These are phyloP conservation scores for Tricholoma sp. DNA, from an alignment of 768 basidiomycete species.

Conservation along the genomic window DNA sequence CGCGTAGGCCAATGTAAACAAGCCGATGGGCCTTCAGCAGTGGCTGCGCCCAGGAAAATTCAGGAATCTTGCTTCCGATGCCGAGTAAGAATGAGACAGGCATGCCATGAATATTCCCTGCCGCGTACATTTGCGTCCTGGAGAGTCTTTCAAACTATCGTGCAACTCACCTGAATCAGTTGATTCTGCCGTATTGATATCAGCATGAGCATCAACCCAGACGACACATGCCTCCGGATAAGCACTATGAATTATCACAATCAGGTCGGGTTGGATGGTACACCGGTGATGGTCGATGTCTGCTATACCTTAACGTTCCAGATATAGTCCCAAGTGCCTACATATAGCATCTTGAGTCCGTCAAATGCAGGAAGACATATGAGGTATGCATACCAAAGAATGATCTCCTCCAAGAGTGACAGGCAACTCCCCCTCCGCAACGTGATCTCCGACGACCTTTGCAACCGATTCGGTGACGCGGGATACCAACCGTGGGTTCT, in stretches of 20 bases:
- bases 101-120: conserved; percentile 97
- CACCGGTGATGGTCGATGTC: conserved; percentile 12
- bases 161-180: conserved; percentile 60
- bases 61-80: conserved; percentile 39
- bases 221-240: conserved; percentile 83
- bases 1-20: conserved; percentile 97
- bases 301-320: conserved; percentile 67
- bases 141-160: conserved; percentile 7
- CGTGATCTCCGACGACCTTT: conserved; percentile 69
- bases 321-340: conserved; percentile 90
- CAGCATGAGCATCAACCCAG: conserved; percentile 97
- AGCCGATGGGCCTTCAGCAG: conserved; percentile 66
- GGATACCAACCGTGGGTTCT: conserved; percentile 86
- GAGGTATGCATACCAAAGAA: conserved; percentile 59
- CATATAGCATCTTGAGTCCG: conserved; percentile 7
- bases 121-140: conserved; percentile 1
- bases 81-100: conserved; percentile 90
- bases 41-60: conserved; percentile 54
- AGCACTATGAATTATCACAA: conserved; percentile 32
- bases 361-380: background rate
- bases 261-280: background rate
- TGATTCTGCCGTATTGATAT: conserved; percentile 87
- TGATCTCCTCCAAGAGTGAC: conserved; percentile 96
- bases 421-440: conserved; percentile 74
- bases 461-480: conserved; percentile 77